Percentiles rank a stretch among this genome's conserved stretches.
Conservation (phyloP, 768 basidiomycete genomes). For the Hericium rajendrae region DNA sequence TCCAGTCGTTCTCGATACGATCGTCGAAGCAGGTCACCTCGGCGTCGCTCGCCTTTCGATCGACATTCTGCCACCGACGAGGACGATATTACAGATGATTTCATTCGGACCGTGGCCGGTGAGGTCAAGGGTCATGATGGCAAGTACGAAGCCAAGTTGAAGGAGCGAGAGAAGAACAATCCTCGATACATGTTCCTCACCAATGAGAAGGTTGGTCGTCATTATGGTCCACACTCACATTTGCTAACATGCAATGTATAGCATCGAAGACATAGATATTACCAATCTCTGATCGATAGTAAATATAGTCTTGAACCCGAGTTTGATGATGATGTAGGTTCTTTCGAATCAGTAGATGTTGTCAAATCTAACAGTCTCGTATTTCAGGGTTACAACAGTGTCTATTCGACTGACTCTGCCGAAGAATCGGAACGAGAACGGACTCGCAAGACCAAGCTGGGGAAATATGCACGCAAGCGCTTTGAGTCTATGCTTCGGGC, state of each 20-base stretch:
- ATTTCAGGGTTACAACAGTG: constrained; percentile 70
- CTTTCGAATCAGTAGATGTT: background rate
- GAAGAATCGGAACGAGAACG: constrained; percentile 90
- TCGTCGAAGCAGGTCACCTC: constrained; percentile 37
- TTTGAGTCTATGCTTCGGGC: constrained; percentile 89
- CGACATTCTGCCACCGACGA: constrained; percentile 36
- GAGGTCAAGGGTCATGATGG: constrained; percentile 76
- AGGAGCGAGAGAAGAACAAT: constrained; percentile 70
- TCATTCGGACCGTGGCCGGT: constrained; percentile 79
- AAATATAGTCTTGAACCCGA: constrained; percentile 47
- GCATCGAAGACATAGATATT: constrained; percentile 67
- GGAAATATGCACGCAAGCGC: constrained; percentile 67
- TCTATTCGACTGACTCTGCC: constrained; percentile 87
- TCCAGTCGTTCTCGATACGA: constrained; percentile 30
- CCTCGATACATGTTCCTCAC: constrained; percentile 72
- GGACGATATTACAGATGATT: constrained; percentile 69
- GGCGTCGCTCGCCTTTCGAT: constrained; percentile 24
- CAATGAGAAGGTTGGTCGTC: constrained; percentile 6
- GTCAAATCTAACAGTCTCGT: background rate
- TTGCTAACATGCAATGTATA: constrained; percentile 19
- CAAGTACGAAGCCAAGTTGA: constrained; percentile 66
- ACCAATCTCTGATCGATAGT: constrained; percentile 57
- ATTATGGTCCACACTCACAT: background rate
- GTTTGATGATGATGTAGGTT: constrained; percentile 68
- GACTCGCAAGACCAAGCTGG: constrained; percentile 64